Base-by-base conservation (phyloP, 2,329 filamentous ascomycete species). In the Dactylellina haptotyla region DNA sequence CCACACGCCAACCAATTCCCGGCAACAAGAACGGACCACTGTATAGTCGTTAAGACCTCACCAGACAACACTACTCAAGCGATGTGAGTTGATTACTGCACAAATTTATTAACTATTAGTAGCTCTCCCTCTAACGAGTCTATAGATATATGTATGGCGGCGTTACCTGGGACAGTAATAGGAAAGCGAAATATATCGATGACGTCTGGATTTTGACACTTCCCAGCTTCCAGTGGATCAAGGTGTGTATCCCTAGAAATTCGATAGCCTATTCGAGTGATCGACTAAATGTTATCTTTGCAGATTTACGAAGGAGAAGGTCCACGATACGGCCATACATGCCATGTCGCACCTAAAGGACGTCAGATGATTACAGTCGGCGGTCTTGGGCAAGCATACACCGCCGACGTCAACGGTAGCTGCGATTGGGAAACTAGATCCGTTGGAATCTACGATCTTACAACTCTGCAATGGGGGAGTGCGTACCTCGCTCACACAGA, bases 201-300 rank as follows among this genome's bases (percentile, higher is more conserved):
- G 73, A 77, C 53, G 76, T 78, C 28, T 78, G 78, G 32, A 76
- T 78, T 26, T 32, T 78, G 23, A 77, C 77, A 10, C 54, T 78
- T 16, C 77, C 77, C 9, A 75, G 76, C 20, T 78, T 78, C 53
- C 74, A 72, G 46, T 78, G 77, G 77, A 78, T 77, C 23, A 76
- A 77, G 53, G 76, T 72, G 56, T 18, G 30, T 12, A 2, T 3
- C 20, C 8, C 30, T 16, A n/a, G 16, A 4, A 26, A 9, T 37
- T 23, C 10, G 6, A n/a, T 53, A 2, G 8, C n/a, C 8, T 30
- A 30, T 2, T 25, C 4, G n/a, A 23, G 5, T 46, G 18, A 12
- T n/a, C 26, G 26, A 14, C 37, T 46, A 30, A 59, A 9, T 16
- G 20, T 4, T 3, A 43, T 43, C 28, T 10, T 50, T 41, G 16